Evolutionary conservation across 2,329 filamentous ascomycete species (phyloP).

Genomic region (Acephala macrosclerotiorum): DNA sequence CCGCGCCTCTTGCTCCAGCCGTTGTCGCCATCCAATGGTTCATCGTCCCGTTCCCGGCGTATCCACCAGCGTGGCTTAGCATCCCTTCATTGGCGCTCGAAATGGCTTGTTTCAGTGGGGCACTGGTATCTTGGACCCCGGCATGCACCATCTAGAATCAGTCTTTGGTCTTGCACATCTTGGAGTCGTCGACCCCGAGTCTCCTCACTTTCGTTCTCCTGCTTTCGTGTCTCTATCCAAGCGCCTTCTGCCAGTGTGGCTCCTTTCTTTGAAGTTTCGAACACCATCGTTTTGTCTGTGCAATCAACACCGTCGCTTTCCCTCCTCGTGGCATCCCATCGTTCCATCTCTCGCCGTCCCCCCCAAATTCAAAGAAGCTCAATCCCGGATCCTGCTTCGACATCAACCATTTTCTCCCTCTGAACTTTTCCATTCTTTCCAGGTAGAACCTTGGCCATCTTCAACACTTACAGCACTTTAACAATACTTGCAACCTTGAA

Average conservation of each 20-base stretch:
- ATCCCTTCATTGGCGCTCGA: slow-evolving; percentile 10
- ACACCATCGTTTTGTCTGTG: slow-evolving; percentile 26
- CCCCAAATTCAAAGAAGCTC: slow-evolving; percentile 2
- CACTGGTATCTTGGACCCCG: neutral
- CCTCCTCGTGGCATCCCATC: neutral
- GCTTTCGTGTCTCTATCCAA: slow-evolving; percentile 2
- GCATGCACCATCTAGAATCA: too few relatives aligned
- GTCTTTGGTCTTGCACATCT: slow-evolving; percentile 5
- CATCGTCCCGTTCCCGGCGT: neutral
- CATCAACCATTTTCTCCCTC: neutral
- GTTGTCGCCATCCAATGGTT: slow-evolving; percentile 7
- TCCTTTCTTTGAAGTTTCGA: slow-evolving; percentile 18
- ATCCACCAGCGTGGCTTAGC: slow-evolving; percentile 25
- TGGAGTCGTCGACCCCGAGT: slow-evolving; percentile 8
- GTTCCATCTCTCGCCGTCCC: slow-evolving; percentile 11
- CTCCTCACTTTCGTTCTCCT: slow-evolving; percentile 20
- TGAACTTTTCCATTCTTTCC: slow-evolving; percentile 51
- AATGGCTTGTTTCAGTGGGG: slow-evolving; percentile 6
- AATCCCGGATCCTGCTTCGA: slow-evolving; percentile 6
- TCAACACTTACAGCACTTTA: slow-evolving; percentile 19
- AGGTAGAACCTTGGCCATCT: slow-evolving; percentile 64
- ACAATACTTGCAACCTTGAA: neutral
- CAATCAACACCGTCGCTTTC: slow-evolving; percentile 6
- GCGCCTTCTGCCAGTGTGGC: neutral
- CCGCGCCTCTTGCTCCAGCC: neutral